Conservation (phyloP, 768 basidiomycete genomes). For the Coprinopsis strossmayeri region DNA sequence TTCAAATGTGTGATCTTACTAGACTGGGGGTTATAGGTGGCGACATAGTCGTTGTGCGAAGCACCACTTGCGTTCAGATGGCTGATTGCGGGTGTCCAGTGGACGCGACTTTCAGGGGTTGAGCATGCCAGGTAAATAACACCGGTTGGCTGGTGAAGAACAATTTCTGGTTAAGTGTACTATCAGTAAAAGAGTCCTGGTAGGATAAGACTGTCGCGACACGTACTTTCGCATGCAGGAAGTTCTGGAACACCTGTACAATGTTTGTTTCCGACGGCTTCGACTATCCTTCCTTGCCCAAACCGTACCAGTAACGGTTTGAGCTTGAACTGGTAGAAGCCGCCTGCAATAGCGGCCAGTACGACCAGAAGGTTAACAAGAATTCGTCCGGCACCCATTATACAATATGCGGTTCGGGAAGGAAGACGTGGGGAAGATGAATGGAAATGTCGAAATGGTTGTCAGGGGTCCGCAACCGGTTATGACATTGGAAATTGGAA, state of each 20-base stretch:
- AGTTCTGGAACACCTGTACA: conserved; percentile 49
- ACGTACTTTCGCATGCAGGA: conserved; percentile 63
- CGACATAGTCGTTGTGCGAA: conserved; percentile 47
- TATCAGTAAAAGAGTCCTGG: not conserved
- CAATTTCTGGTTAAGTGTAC: conserved; percentile 34
- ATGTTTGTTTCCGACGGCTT: conserved; percentile 37
- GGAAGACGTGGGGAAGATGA: not conserved
- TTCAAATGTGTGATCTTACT: conserved; percentile 38
- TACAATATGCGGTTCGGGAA: not conserved
- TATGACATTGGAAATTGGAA: too few relatives aligned
- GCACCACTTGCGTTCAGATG: conserved; percentile 32
- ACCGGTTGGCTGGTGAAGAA: conserved; percentile 52
- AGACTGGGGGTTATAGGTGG: conserved; percentile 48
- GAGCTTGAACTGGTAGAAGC: conserved; percentile 41
- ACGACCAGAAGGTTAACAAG: conserved; percentile 26
- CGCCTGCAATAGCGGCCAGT: conserved; percentile 33
- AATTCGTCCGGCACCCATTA: conserved; percentile 8
- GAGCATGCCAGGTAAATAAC: conserved; percentile 62
- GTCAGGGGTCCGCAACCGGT: too few relatives aligned
- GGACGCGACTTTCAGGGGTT: conserved; percentile 34
- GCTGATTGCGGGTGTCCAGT: conserved; percentile 44
- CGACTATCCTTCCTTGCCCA: conserved; percentile 40
- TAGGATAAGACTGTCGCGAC: too few relatives aligned
- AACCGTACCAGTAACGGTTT: conserved; percentile 34
- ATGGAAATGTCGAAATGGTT: too few relatives aligned